Percentiles rank a stretch among this genome's conserved stretches.
Conservation (phyloP, 352 stramenopile genomes). For the Pythium coloratum region DNA sequence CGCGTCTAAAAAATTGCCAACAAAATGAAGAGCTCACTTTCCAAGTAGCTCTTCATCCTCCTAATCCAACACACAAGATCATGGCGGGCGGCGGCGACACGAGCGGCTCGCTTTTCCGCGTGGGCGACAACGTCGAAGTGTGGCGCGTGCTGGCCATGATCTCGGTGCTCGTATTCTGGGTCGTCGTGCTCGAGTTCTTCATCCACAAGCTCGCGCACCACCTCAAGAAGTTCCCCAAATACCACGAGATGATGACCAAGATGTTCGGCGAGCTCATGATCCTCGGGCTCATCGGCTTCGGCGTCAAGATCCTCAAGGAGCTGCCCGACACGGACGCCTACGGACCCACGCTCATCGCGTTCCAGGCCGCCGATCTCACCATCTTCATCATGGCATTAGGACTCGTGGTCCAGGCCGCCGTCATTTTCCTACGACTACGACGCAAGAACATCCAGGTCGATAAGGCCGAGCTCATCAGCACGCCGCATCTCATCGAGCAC, state of each 20-base stretch:
- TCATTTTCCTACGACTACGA: slow-evolving; percentile 32
- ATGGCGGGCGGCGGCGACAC: slow-evolving; percentile 19
- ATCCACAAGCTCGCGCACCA: slow-evolving; percentile 55
- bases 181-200: slow-evolving; percentile 48
- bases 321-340: slow-evolving; percentile 19
- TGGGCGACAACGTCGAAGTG: slow-evolving; percentile 56
- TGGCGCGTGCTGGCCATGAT: slow-evolving; percentile 51
- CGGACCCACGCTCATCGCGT: slow-evolving; percentile 28
- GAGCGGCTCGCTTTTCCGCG: slow-evolving; percentile 46
- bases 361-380: slow-evolving; percentile 38
- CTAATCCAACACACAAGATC: not conserved
- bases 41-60: not conserved
- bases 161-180: slow-evolving; percentile 46
- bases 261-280: slow-evolving; percentile 40
- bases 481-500: slow-evolving; percentile 27
- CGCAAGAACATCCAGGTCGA: slow-evolving; percentile 32
- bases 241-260: slow-evolving; percentile 70
- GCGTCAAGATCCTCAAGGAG: slow-evolving; percentile 40
- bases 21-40: not conserved
- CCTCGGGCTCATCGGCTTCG: slow-evolving; percentile 36
- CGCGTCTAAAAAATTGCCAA: not conserved
- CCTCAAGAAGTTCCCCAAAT: slow-evolving; percentile 56
- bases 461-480: slow-evolving; percentile 32
- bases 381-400: slow-evolving; percentile 36
- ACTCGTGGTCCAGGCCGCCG: slow-evolving; percentile 34